Evolutionary conservation across 2,329 filamentous ascomycete genomes (phyloP), one percentile per base, ranked within the genome.

Genomic region (Erysiphe pulchra): DNA sequence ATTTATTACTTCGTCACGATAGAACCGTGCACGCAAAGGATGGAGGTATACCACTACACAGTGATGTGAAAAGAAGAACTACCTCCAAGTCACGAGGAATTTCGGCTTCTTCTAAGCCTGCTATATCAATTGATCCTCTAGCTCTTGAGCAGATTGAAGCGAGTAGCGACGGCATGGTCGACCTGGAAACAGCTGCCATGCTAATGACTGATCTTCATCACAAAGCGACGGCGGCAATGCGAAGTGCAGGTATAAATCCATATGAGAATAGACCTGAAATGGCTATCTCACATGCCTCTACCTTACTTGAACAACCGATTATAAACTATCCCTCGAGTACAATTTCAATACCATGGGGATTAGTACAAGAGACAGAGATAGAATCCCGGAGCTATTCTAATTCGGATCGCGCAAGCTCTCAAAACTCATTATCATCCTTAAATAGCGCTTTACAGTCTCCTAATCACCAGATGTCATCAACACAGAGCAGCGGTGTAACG

Each of bases 1-100:
- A 98, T 65, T 72, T 98, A 51, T 77, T 98, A 45, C 76, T 98
- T 54, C 81, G 90, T 62, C 90, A 98, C 67, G 90, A 98, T 64
- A 82, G 90, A 57, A 98, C 90, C 52, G 90, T 98, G 52, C 90
- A 98, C 65, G 90, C 90, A 50, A 95, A 95, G 66, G 90, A 98
- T 66, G 87, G 87, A 55, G 87, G 90, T 53, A 74, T 90, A 45
- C 87, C 87, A 52, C 73, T 95, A 42, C 85, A 92, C 62, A 92
- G 85, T 62, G 90, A 95, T 62, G 80, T 82, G 53, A 93, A 94
- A 68, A 80, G 86, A 57, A 78, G 83, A 51, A 72, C 78, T 52
- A 73, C 71, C 45, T 69, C 75, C 50, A 85, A 85, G 64, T 66
- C 77, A 45, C 69, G 73, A 52, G 66, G 73, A 46, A 65, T 74